These are phyloP conservation scores for Agrostemma githago DNA, from an alignment of 148 eudicot species.

Conservation along the genomic window DNA sequence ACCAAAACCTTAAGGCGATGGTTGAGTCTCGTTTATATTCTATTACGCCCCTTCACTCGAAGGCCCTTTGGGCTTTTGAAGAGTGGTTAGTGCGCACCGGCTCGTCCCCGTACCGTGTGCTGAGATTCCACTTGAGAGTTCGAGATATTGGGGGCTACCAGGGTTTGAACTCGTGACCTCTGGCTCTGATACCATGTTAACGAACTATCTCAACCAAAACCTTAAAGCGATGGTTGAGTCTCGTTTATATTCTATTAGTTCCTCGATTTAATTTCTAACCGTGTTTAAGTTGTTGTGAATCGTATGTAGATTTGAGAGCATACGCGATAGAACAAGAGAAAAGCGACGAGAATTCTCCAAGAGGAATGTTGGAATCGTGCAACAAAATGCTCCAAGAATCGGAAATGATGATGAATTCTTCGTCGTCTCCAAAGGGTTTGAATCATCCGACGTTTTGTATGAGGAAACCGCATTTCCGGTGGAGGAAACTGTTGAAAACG, in stretches of 20 bases:
- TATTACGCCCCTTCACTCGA: too few relatives aligned
- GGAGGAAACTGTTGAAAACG: conserved; percentile 42
- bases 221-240: too few relatives aligned
- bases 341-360: conserved; percentile 38
- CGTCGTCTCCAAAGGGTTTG: conserved; percentile 19
- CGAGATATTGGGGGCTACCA: too few relatives aligned
- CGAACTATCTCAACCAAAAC: too few relatives aligned
- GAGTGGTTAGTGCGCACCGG: too few relatives aligned
- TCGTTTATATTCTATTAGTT: not conserved
- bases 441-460: conserved; percentile 12
- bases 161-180: too few relatives aligned
- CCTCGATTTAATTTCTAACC: not conserved
- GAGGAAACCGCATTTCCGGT: conserved; percentile 38
- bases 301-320: conserved; percentile 47
- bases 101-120: too few relatives aligned
- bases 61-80: too few relatives aligned
- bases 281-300: not conserved
- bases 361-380: conserved; percentile 50
- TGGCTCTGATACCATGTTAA: too few relatives aligned
- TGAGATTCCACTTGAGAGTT: too few relatives aligned
- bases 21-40: too few relatives aligned
- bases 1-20: too few relatives aligned
- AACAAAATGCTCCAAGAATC: conserved; percentile 20
- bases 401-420: conserved; percentile 17
- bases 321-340: conserved; percentile 43